Evolutionary conservation across 345 rosid species (phyloP), one percentile per base, ranked within the genome.

Genomic region (Hibiscus trionum): DNA sequence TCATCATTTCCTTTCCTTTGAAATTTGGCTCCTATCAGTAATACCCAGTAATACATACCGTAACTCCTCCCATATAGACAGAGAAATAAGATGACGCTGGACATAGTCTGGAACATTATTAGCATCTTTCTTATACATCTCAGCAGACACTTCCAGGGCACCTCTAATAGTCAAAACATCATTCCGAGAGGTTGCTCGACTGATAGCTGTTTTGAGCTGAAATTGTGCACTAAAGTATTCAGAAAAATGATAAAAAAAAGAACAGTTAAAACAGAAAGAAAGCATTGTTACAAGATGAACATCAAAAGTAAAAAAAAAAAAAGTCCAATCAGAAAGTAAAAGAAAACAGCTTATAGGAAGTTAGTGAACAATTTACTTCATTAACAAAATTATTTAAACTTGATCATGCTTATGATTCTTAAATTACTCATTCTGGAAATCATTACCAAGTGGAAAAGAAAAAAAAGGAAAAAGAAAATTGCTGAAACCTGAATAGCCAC

Each of bases 61-160:
- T 78, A 89, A 75, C 80, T 95, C 99, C 82, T 93, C 99, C 99
- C 99, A 95, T 53, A 93, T 95, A 69, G 98, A 87, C 67, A 95
- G 75, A 37, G 99, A 84, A 81, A 90, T 83, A 60, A 95, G 93
- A 85, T 95, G 99, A 59, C 97, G 97, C 79, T 95, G 97, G 61
- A 95, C 85, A 84, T 80, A 89, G 82, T 95, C 99, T 46, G 90
- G 85, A 68, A 95, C 94, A 82, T 86, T 92, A 84, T 89, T 95
- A 76, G 84, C 83, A 70, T 95, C 99, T 85, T 85, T 95, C 87
- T 88, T 93, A 73, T 80, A 89, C 94, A 95, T 93, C 81, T 89
- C 98, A 74, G 99, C 97, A 70, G 99, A 95, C 62, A 95, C 98
- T 87, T 89, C 99, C 76, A 95, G 93, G 74, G 96, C 99, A 71